Evolutionary conservation across 2,329 filamentous ascomycete genomes (phyloP).

Genomic region (Fusarium xylarioides): DNA sequence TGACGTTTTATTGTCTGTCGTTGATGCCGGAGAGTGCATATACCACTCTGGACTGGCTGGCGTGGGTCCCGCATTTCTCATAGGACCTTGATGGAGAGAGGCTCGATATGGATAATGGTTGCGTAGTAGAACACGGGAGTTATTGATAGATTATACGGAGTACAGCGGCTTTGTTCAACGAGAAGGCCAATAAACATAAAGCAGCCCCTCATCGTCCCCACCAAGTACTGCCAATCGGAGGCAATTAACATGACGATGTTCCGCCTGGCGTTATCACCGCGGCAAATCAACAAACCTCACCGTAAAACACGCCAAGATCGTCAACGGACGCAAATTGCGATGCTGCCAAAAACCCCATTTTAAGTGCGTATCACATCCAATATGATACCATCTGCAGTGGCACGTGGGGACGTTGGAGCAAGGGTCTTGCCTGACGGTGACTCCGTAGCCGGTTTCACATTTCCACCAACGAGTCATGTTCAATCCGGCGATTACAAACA

Average conservation of each 20-base stretch:
- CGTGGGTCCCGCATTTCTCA: background rate
- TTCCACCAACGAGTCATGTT: background rate
- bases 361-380: background rate
- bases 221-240: background rate
- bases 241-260: background rate
- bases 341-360: background rate
- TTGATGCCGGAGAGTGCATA: background rate
- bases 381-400: background rate
- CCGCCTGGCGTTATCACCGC: background rate
- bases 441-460: slow-evolving; percentile 12
- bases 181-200: background rate
- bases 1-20: background rate
- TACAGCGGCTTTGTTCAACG: no score
- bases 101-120: fast-evolving
- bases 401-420: background rate
- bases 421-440: background rate
- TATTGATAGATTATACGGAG: background rate
- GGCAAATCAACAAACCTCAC: background rate
- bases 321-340: background rate
- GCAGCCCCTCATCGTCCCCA: fast-evolving
- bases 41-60: background rate
- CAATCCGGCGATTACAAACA: background rate
- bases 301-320: background rate
- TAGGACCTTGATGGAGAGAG: fast-evolving
- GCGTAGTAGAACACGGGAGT: fast-evolving